Conservation (phyloP, 2,329 filamentous ascomycete species). For the Alternaria burnsii region DNA sequence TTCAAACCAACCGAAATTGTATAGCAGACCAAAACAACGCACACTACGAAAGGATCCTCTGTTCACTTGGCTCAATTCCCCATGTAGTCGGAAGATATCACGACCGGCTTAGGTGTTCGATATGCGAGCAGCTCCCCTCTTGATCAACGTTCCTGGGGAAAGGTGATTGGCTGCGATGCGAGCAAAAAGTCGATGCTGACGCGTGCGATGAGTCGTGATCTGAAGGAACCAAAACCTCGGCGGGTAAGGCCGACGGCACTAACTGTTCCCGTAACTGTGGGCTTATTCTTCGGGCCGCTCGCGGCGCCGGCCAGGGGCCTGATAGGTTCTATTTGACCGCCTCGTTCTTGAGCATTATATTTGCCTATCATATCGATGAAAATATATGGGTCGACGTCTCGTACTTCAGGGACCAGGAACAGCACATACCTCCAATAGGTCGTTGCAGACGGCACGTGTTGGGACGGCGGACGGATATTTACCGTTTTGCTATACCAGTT, state of each 20-base stretch:
- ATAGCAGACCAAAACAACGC: neutral
- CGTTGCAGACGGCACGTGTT: neutral
- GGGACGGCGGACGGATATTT: neutral
- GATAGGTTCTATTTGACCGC: conserved; percentile 5
- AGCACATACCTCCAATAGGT: neutral
- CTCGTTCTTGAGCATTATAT: neutral
- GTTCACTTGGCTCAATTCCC: neutral
- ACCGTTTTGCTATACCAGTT: neutral
- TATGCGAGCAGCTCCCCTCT: neutral
- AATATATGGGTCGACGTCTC: neutral
- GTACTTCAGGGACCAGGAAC: neutral
- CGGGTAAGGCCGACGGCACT: conserved; percentile 7
- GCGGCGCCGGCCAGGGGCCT: neutral
- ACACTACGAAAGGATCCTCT: neutral
- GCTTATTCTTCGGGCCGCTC: conserved; percentile 3
- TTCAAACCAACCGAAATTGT: neutral
- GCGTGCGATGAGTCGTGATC: conserved; percentile 4
- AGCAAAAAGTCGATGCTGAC: conserved; percentile 5
- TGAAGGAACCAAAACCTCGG: neutral
- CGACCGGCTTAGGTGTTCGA: neutral
- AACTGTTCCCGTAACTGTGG: conserved; percentile 4
- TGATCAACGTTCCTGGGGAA: neutral
- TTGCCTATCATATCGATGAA: neutral
- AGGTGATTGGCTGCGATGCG: neutral
- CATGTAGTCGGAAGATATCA: neutral